Evolutionary conservation across 768 basidiomycete species (phyloP).

Genomic region (Trametes cubensis): DNA sequence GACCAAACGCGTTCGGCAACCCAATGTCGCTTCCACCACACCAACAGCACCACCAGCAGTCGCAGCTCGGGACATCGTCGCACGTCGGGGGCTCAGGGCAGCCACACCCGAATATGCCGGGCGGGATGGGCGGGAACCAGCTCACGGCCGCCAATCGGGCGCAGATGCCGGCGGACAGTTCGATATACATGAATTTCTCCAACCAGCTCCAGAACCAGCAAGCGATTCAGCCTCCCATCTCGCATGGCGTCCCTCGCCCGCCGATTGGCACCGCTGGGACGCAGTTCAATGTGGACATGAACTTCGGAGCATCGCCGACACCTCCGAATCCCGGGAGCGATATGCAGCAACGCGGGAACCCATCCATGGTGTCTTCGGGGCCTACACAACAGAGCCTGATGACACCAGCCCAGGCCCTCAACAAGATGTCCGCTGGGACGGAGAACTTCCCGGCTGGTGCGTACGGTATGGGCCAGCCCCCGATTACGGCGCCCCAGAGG

Average conservation of each 20-base stretch:
- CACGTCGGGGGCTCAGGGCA: constrained; percentile 44
- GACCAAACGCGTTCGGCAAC: constrained; percentile 43
- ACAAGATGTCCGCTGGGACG: constrained; percentile 45
- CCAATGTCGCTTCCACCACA: constrained; percentile 38
- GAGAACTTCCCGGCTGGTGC: constrained; percentile 10
- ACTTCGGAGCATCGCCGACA: constrained; percentile 39
- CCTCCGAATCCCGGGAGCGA: constrained; percentile 52
- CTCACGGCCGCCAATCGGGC: constrained; percentile 41
- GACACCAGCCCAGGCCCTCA: constrained; percentile 68
- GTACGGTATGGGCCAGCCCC: constrained; percentile 17
- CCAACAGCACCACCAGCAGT: constrained; percentile 40
- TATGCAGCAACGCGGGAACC: constrained; percentile 41
- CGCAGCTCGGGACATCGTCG: constrained; percentile 45
- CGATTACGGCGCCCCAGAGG: constrained; percentile 9
- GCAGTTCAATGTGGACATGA: constrained; percentile 50
- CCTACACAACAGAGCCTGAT: constrained; percentile 50
- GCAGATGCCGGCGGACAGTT: constrained; percentile 51
- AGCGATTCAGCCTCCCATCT: constrained; percentile 37
- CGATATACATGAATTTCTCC: constrained; percentile 49
- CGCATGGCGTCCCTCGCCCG: constrained; percentile 32
- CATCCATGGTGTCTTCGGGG: constrained; percentile 37
- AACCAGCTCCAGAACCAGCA: constrained; percentile 38
- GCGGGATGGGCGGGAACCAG: constrained; percentile 18
- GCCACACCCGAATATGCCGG: constrained; percentile 33
- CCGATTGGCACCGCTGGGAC: constrained; percentile 5